Conservation (phyloP, 345 rosid genomes). For the Eutrema japonicum region DNA sequence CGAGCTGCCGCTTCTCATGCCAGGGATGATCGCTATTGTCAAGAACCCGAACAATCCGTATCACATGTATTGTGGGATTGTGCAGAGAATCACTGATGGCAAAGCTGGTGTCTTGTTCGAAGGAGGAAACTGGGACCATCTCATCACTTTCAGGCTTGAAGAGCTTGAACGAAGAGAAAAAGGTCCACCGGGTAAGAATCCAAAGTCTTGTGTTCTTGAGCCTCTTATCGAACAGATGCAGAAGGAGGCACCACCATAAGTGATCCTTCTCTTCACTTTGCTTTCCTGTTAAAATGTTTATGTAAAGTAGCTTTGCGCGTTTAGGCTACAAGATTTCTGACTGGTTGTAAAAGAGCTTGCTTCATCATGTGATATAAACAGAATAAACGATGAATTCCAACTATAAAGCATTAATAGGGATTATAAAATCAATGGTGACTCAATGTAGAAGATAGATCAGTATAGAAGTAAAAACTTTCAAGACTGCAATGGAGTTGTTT, state of each 20-base stretch:
- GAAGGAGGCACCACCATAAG: conserved; percentile 36
- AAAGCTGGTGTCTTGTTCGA: conserved; percentile 88
- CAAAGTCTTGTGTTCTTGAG: conserved; percentile 78
- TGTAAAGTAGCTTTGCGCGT: conserved; percentile 40
- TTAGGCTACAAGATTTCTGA: conserved; percentile 36
- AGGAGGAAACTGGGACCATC: conserved; percentile 87
- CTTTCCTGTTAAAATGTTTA: conserved; percentile 28
- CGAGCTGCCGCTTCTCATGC: conserved; percentile 76
- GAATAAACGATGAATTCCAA: conserved; percentile 37
- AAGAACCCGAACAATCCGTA: conserved; percentile 77
- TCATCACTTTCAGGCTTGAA: conserved; percentile 76
- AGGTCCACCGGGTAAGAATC: conserved; percentile 85
- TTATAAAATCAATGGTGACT: conserved; percentile 7
- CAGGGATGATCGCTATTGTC: conserved; percentile 87
- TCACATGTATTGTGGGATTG: conserved; percentile 88
- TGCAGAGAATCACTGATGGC: conserved; percentile 91
- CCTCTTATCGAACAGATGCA: conserved; percentile 48
- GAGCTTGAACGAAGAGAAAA: conserved; percentile 85
- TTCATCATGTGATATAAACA: conserved; percentile 35
- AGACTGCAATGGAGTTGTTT: conserved; percentile 23
- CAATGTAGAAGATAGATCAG: conserved; percentile 1
- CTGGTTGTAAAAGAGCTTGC: conserved; percentile 22
- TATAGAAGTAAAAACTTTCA: not conserved
- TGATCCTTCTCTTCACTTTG: not conserved
- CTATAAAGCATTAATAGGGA: not conserved